Conservation (phyloP, 768 basidiomycete species). For the Suillus ampliporus region DNA sequence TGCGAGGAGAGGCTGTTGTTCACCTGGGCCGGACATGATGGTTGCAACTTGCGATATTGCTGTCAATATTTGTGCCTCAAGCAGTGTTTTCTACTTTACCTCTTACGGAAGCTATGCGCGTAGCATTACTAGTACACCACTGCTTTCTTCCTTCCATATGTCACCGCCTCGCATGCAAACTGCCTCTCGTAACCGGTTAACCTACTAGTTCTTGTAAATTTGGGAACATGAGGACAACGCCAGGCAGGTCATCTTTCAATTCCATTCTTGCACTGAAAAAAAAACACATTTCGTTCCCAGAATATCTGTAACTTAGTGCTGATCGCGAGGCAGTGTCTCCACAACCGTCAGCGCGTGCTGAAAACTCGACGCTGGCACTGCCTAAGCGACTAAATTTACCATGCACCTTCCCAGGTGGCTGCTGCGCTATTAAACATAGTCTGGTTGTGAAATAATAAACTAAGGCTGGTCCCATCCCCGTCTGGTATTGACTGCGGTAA, state of each 20-base stretch:
- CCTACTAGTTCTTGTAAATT: not conserved
- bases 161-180: too few relatives aligned
- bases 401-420: not conserved
- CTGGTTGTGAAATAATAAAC: not conserved
- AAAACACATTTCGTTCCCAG: not conserved
- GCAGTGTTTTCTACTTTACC: conserved; percentile 3
- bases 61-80: conserved; percentile 3
- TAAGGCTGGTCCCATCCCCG: conserved; percentile 15
- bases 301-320: not conserved
- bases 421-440: conserved; percentile 8
- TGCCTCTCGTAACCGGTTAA: too few relatives aligned
- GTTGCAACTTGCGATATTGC: conserved; percentile 15
- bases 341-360: conserved; percentile 2
- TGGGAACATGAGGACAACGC: not conserved
- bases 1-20: conserved; percentile 54
- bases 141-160: not conserved
- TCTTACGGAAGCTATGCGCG: not conserved
- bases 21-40: conserved; percentile 45
- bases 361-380: conserved; percentile 17
- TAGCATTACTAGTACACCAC: not conserved
- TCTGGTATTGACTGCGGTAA: conserved; percentile 14
- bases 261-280: not conserved
- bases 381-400: conserved; percentile 11
- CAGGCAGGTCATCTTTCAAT: not conserved
- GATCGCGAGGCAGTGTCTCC: not conserved